These are phyloP conservation scores for Limnomonas spitsbergensis DNA, from an alignment of 139 green algal species.

Conservation along the genomic window DNA sequence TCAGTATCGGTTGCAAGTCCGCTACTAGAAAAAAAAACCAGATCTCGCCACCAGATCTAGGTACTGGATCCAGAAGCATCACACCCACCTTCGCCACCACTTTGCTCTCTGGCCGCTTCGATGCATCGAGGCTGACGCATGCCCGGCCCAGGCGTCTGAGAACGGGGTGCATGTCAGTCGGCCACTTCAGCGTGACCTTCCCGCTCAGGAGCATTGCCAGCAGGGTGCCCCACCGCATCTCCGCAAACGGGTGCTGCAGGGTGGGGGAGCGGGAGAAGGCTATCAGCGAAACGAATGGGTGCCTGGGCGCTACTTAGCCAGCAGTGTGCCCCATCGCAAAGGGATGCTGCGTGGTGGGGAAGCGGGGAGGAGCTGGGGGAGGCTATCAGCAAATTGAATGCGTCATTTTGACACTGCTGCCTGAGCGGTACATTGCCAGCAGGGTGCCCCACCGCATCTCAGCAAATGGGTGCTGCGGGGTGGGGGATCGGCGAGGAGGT, in stretches of 20 bases:
- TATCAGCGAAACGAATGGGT: too few species aligned
- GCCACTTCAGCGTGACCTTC: neutral
- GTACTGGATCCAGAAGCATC: too few species aligned
- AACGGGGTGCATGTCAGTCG: neutral
- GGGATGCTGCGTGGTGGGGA: too few species aligned
- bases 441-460: neutral
- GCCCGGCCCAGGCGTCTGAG: neutral
- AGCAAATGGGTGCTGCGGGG: neutral
- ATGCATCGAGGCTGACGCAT: neutral
- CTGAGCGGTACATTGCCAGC: neutral
- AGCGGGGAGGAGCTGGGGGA: too few species aligned
- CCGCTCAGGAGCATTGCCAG: neutral
- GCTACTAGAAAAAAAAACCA: too few species aligned
- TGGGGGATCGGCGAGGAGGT: too few species aligned
- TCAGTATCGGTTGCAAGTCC: too few species aligned
- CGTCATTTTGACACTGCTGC: neutral
- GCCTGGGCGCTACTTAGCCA: too few species aligned
- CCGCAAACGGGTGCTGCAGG: neutral
- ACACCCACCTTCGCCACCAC: neutral
- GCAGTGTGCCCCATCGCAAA: too few species aligned
- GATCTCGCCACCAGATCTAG: too few species aligned
- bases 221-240: neutral
- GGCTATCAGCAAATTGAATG: too few species aligned
- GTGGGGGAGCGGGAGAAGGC: too few species aligned
- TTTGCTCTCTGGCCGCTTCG: neutral